Base-by-base conservation (phyloP, 768 basidiomycete species). In the Paxillus involutus region DNA sequence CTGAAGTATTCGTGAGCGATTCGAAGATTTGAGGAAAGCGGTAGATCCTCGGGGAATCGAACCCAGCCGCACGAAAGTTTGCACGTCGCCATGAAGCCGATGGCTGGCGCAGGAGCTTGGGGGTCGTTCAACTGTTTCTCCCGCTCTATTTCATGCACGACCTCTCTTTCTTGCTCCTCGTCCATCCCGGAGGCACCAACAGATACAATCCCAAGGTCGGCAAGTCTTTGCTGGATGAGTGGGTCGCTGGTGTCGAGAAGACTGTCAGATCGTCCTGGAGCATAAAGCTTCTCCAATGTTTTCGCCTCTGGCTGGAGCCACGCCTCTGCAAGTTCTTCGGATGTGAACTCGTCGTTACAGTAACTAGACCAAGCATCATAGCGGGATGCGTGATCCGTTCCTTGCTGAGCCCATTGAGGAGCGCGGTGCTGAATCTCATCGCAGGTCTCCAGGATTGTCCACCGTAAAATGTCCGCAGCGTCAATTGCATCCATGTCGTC, bases 371-470 rank as follows among this genome's bases (percentile, higher is more conserved):
- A 69, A 10, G 56, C 51, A 7, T 53, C 30, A 24, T 63, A 60
- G 36, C 76, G 67, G 4, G 55, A 53, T 33, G 59, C 21, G 37
- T 74, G 71, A 26, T 75, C 65, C 4, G 68, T 33, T 3, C 77
- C 79, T 58, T 80, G 77, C 29, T 73, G 65, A 26, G 61, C 71
- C 78, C 77, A 80, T 19, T 73, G 73, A 24, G 76, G 65, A 32
- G 69, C 63, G 50, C 73, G 64, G 6, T 65, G 69, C 24, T 70
- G 60, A 14, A 80, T 74, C 30, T 77, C 65, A 0, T 47, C 46
- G 56, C 77, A 80, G 0, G 79, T 79, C 55, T 77, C 72, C 0
- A 51, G 56, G 65, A 81, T 77, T 1, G 68, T 62, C 81, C 81
- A 82, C 7, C 63, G 61, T n/a, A 80, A 39, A 37, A 81, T 65